phyloP scores from a whole-genome alignment of 306 rosid species.

The Cucumis hystrix region DNA sequence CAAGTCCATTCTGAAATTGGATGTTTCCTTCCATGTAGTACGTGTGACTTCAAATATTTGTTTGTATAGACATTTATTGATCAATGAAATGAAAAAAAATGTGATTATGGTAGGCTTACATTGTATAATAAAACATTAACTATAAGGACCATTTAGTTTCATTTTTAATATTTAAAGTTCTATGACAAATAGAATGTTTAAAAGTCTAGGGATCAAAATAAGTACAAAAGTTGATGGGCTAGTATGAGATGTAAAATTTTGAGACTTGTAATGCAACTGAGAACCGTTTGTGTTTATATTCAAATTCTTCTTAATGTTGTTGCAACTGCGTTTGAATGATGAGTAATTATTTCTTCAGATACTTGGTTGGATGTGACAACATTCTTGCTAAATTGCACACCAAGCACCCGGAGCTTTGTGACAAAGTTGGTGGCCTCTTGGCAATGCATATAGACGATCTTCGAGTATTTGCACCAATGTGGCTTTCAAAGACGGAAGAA shows the following conservation, averaged over 20 bases:
- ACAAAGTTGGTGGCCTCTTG: conserved; percentile 96
- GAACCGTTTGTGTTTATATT: background rate
- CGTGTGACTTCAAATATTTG: background rate
- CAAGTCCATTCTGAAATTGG: background rate
- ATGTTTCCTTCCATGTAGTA: background rate
- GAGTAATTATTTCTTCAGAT: conserved; percentile 32
- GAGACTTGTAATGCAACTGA: background rate
- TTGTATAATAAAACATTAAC: background rate
- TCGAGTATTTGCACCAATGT: conserved; percentile 79
- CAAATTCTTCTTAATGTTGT: conserved; percentile 12
- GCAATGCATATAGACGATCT: conserved; percentile 92
- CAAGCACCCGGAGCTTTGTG: conserved; percentile 78
- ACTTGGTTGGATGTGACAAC: conserved; percentile 85
- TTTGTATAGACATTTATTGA: background rate
- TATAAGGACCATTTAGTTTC: background rate
- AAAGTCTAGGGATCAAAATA: background rate
- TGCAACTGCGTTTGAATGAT: background rate
- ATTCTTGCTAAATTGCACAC: conserved; percentile 81
- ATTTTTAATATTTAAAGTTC: background rate
- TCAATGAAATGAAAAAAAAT: background rate
- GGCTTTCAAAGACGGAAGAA: conserved; percentile 98
- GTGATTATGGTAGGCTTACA: background rate
- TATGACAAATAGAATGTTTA: background rate
- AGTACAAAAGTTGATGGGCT: background rate
- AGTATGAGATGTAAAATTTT: background rate